These are phyloP conservation scores for Rhododendron henanense DNA, from an alignment of 148 eudicot species.

Conservation along the genomic window DNA sequence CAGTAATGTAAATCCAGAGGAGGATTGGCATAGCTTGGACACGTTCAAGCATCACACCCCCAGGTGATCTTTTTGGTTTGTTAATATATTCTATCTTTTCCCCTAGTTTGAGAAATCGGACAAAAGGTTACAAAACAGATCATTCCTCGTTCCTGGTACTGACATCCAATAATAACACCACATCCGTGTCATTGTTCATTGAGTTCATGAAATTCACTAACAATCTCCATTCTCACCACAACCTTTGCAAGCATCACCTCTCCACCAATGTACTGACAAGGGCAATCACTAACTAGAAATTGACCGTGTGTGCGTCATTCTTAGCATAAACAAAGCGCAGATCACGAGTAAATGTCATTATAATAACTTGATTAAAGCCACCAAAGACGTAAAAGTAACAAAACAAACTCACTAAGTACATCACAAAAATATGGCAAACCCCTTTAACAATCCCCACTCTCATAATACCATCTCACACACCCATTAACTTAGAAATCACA, in stretches of 20 bases:
- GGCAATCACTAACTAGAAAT: neutral
- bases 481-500: no score
- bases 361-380: neutral
- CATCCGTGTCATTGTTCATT: neutral
- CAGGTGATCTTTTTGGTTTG: neutral
- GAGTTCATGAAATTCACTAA: neutral
- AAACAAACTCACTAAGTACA: neutral
- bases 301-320: neutral
- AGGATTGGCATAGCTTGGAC: neutral
- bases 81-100: neutral
- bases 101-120: neutral
- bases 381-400: neutral
- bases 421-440: no score
- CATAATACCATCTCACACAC: no score
- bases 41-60: neutral
- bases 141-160: neutral
- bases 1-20: neutral
- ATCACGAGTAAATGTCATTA: neutral
- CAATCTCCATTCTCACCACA: neutral
- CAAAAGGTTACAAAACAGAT: no score
- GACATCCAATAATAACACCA: neutral
- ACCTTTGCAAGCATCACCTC: neutral
- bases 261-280: neutral
- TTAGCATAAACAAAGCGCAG: neutral
- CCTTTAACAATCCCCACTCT: no score